These are phyloP conservation scores for Microascus cirrosus DNA, from an alignment of 2,329 filamentous ascomycete species.

Conservation along the genomic window DNA sequence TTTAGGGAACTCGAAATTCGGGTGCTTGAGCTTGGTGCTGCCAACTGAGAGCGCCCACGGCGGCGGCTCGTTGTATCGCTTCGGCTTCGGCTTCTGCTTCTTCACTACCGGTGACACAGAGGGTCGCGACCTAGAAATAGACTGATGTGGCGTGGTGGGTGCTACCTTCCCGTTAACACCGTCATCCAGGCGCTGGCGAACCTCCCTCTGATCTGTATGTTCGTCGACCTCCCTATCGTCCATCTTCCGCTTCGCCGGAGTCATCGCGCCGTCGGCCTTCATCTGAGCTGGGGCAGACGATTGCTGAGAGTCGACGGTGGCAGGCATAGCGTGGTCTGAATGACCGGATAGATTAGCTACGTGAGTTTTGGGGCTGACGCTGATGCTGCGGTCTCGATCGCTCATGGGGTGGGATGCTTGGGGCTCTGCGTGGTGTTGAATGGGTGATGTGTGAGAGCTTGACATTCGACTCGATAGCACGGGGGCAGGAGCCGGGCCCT, in stretches of 20 bases:
- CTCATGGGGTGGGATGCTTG: slow-evolving; percentile 41
- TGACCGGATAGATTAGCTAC: slow-evolving; percentile 39
- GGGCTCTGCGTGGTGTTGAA: slow-evolving; percentile 30
- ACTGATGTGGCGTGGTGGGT: background rate
- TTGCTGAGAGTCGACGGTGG: slow-evolving; percentile 1
- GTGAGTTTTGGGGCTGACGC: slow-evolving; percentile 69
- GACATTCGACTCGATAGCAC: slow-evolving; percentile 24
- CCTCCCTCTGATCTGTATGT: background rate
- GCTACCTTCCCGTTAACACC: slow-evolving; percentile 1
- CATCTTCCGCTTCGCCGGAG: slow-evolving; percentile 27
- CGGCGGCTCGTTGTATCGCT: slow-evolving; percentile 2
- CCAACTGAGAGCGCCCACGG: slow-evolving; percentile 1
- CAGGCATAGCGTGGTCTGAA: slow-evolving; percentile 10
- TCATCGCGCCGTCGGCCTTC: slow-evolving; percentile 12
- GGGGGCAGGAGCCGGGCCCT: slow-evolving; percentile 1
- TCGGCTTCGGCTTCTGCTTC: slow-evolving; percentile 2
- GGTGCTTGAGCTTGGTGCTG: background rate
- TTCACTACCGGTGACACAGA: slow-evolving; percentile 1
- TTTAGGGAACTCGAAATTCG: slow-evolving; percentile 3
- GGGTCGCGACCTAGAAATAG: background rate
- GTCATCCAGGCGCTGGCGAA: slow-evolving; percentile 1
- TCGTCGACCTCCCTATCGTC: slow-evolving; percentile 19
- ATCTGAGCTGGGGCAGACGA: background rate
- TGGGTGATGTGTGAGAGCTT: slow-evolving; percentile 30
- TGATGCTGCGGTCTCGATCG: slow-evolving; percentile 60